A percentile compares a stretch with the other conserved stretches of the same genome.
Conservation (phyloP, 108 stramenopile genomes). For the Nitzschia putrida region DNA sequence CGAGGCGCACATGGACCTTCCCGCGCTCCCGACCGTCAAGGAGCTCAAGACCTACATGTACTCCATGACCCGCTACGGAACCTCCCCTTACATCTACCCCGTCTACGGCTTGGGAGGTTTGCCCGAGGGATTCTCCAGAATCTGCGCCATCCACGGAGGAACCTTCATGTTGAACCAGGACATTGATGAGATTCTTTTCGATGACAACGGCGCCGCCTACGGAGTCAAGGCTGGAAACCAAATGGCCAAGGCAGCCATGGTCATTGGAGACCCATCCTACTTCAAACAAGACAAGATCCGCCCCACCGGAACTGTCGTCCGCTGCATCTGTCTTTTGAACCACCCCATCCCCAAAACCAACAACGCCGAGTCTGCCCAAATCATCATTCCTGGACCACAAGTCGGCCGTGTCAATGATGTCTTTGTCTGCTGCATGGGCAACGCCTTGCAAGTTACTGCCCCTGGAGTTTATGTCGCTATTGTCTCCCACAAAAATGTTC, state of each 20-base stretch:
- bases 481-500: no score
- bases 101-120: slow-evolving; percentile 97
- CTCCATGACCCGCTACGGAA: slow-evolving; percentile 93
- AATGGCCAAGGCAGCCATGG: slow-evolving; percentile 95
- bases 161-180: slow-evolving; percentile 99
- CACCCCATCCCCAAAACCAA: slow-evolving; percentile 94
- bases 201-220: slow-evolving; percentile 83
- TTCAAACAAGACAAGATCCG: slow-evolving; percentile 82
- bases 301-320: slow-evolving; percentile 87
- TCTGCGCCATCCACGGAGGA: slow-evolving; percentile 98
- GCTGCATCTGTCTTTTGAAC: slow-evolving; percentile 97
- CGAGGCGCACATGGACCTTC: slow-evolving; percentile 91
- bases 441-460: slow-evolving; percentile 76
- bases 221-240: slow-evolving; percentile 90
- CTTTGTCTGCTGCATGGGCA: slow-evolving; percentile 91
- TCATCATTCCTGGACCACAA: slow-evolving; percentile 98
- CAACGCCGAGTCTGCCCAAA: slow-evolving; percentile 90
- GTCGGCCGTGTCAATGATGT: slow-evolving; percentile 94
- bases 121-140: slow-evolving; percentile 98
- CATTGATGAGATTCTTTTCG: slow-evolving; percentile 94
- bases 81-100: slow-evolving; percentile 98
- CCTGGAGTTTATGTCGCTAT: slow-evolving; percentile 96
- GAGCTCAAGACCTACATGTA: slow-evolving; percentile 92
- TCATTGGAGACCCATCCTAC: slow-evolving; percentile 98
- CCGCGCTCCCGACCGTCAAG: slow-evolving; percentile 87